Evolutionary conservation across 228 moss, liverwort and hornwort genomes (phyloP), one percentile per base, ranked within the genome.

Genomic region (Sphagnum magellanicum): DNA sequence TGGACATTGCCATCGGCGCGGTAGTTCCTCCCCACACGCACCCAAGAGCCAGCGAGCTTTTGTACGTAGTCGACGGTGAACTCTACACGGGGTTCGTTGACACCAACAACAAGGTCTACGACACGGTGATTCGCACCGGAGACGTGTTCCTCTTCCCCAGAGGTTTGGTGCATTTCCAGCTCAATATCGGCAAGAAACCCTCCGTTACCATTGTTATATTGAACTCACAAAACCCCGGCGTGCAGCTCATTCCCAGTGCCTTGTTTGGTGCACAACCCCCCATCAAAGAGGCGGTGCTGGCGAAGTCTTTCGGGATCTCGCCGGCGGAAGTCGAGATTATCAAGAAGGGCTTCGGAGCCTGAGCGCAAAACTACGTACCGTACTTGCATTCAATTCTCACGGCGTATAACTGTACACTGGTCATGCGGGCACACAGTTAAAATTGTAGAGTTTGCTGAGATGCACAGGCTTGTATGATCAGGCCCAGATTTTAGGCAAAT

Each of bases 21-120:
- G 60, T 83, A 48, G 75, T 77, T 63, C 32, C 86, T 47, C 77
- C 78, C 10, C 80, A 83, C 70, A 80, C 75, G 48, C 83, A 83
- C 50, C 83, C 86, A 0, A 63, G 70, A 13, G 84, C 74, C 10
- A 74, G 75, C 0, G 83, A 83, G 72, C 4, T 75, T 12, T 16
- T 83, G 14, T 62, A 52, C 6, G 75, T 83, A 59, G 0, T 47
- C 0, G 68, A 77, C 6, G 83, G 84, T 0, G 16, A 10, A 0
- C 48, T 84, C 4, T 47, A 48, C 0, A 76, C 78, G 4, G 84
- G 84, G 1, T 53, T 84, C 51, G 50, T 67, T 48, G 48, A 5
- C 8, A 71, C 67, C 60, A 2, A 17, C 50, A 80, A 87, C 65
- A 70, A 72, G 67, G 58, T 83, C 5, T 87, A 69, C 66, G 0